Evolutionary conservation across 768 basidiomycete species (phyloP), one percentile per base, ranked within the genome.

Genomic region (Aureoboletus auriporus): DNA sequence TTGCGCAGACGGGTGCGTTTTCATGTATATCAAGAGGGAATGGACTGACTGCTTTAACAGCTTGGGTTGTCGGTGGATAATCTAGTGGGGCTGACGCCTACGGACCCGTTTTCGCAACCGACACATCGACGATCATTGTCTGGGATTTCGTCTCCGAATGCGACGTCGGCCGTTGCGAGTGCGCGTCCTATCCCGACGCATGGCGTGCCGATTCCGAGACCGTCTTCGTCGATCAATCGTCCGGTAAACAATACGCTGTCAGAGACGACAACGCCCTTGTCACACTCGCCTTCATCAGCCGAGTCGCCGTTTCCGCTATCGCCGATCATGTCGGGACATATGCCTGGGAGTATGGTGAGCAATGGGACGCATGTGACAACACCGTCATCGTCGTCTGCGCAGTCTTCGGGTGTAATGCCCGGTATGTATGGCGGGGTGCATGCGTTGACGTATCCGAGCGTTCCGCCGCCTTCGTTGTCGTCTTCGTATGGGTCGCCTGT

Each of bases 391-490:
- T 80, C 82, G 8, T 70, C 75, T 26, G 44, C 77, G 43, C 72
- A 74, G 34, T 67, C 75, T 8, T 23, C 20, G 20, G 73, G 73
- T 46, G 66, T 69, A 8, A 40, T 30, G 27, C 37, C 44, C n/a
- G 44, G 44, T 7, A 36, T 34, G 35, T 29, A 48, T 16, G 39
- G 39, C 6, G 47, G 47, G 2, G 46, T 47, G 41, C 65, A 69
- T 42, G 64, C 74, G 12, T 72, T 92, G 43, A 78, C 86, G 5
- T 93, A 93, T 57, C 89, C 89, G 0, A 83, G 82, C 6, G 90
- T 91, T 0, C 89, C 90, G 2, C 89, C 89, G 10, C 89, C 89
- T 4, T 87, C 86, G 2, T 66, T 89, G 26, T 86, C 85, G 6
- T 86, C 84, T 7, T 87, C 86, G 9, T 84, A 88, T 55, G 89